Conservation (phyloP, 768 basidiomycete species). For the Xerocomellus amylosporus region DNA sequence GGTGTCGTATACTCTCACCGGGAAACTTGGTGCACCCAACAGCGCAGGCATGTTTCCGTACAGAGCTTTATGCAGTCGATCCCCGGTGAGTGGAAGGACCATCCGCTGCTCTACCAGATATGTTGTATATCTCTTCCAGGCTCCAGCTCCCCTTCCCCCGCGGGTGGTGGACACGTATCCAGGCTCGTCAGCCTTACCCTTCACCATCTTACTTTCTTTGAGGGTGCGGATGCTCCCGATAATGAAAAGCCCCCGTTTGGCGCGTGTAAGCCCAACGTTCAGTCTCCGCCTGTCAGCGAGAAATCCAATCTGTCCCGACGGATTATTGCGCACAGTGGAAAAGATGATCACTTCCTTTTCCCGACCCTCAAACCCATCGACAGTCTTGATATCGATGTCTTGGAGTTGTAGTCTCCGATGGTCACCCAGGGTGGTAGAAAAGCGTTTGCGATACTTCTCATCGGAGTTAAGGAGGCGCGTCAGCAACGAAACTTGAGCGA, state of each 20-base stretch:
- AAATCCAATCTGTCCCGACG: slow-evolving; percentile 78
- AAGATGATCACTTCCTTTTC: slow-evolving; percentile 93
- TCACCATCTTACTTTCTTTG: slow-evolving; percentile 41
- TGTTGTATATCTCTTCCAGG: slow-evolving; percentile 61
- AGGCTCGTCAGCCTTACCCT: slow-evolving; percentile 16
- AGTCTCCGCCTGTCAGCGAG: slow-evolving; percentile 80
- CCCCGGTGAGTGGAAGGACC: slow-evolving; percentile 48
- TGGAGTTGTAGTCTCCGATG: slow-evolving; percentile 62
- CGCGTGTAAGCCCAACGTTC: slow-evolving; percentile 90
- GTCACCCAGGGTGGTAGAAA: slow-evolving; percentile 58
- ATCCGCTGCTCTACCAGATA: slow-evolving; percentile 51
- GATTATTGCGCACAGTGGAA: slow-evolving; percentile 85
- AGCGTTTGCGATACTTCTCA: slow-evolving; percentile 48
- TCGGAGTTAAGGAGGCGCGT: slow-evolving; percentile 63
- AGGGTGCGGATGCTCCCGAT: slow-evolving; percentile 72
- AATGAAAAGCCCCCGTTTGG: slow-evolving; percentile 80
- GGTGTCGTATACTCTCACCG: not conserved
- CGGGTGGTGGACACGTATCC: slow-evolving; percentile 11
- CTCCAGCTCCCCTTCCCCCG: slow-evolving; percentile 44
- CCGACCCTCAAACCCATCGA: slow-evolving; percentile 92
- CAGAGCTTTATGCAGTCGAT: slow-evolving; percentile 38
- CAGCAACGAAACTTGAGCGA: slow-evolving; percentile 78
- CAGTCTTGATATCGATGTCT: slow-evolving; percentile 83
- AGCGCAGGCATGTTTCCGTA: slow-evolving; percentile 20
- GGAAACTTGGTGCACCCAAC: slow-evolving; percentile 6